A percentile compares a stretch with the other conserved stretches of the same genome.
These are phyloP conservation scores for Lagenidium sp. DNA, from an alignment of 352 stramenopile genomes.

Conservation along the genomic window DNA sequence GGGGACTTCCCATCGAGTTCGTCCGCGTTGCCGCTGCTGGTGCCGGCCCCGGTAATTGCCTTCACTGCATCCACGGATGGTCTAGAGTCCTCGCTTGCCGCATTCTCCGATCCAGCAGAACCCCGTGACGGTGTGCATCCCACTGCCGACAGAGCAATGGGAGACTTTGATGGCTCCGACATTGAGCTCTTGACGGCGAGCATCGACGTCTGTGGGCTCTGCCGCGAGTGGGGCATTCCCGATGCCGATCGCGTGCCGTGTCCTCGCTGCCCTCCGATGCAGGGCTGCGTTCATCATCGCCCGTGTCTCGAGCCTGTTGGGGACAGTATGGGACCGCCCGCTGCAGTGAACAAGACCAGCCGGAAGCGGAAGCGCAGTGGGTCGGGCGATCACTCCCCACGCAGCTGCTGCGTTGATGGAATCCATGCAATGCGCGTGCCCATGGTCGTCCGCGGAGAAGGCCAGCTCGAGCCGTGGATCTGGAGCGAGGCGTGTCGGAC, in stretches of 20 bases:
- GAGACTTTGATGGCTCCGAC: slow-evolving; percentile 1
- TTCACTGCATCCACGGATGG: neutral
- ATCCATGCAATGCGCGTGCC: neutral
- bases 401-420: neutral
- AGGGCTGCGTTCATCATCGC: neutral
- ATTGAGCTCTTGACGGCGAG: slow-evolving; percentile 28
- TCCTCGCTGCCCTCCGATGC: slow-evolving; percentile 19
- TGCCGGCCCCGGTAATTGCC: slow-evolving; percentile 19
- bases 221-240: slow-evolving; percentile 42
- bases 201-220: slow-evolving; percentile 45
- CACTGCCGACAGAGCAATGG: too few relatives aligned
- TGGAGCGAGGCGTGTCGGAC: slow-evolving; percentile 12
- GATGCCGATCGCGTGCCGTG: slow-evolving; percentile 20
- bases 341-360: neutral
- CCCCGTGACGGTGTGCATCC: too few relatives aligned
- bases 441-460: too few relatives aligned
- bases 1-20: too few relatives aligned
- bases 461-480: too few relatives aligned
- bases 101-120: too few relatives aligned
- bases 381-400: too few relatives aligned
- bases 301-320: neutral
- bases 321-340: neutral
- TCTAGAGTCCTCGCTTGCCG: too few relatives aligned
- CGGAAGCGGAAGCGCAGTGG: slow-evolving; percentile 12
- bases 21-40: slow-evolving; percentile 20